phyloP scores from a whole-genome alignment of 163 green algal species.

The Picocystis sp. region DNA sequence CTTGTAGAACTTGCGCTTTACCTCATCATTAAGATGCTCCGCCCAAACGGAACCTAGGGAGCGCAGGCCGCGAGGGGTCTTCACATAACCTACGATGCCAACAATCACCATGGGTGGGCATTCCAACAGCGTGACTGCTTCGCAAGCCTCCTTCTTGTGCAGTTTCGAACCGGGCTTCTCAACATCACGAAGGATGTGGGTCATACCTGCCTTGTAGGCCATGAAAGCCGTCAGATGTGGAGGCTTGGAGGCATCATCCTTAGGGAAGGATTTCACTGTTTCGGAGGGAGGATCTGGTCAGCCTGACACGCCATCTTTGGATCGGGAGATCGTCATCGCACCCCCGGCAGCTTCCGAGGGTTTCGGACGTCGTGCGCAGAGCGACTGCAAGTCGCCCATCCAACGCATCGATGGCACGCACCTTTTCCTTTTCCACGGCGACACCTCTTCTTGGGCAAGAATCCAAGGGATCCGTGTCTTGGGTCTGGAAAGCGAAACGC shows the following conservation, averaged over 20 bases:
- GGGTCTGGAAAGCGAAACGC: slow-evolving; percentile 42
- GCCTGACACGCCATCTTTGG: too few species aligned
- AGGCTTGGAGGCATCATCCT: slow-evolving; percentile 74
- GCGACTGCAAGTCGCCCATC: too few species aligned
- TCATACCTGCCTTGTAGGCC: slow-evolving; percentile 99
- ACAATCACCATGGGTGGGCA: slow-evolving; percentile 91
- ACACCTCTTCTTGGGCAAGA: slow-evolving; percentile 95
- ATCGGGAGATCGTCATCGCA: too few species aligned
- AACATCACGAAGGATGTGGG: slow-evolving; percentile 96
- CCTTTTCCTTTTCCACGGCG: slow-evolving; percentile 35
- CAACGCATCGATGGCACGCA: too few species aligned
- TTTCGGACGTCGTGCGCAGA: too few species aligned
- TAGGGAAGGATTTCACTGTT: slow-evolving; percentile 86
- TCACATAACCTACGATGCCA: slow-evolving; percentile 90
- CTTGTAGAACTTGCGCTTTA: slow-evolving; percentile 48
- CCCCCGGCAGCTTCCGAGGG: too few species aligned
- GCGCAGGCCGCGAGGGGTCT: slow-evolving; percentile 75
- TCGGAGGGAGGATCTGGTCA: not conserved
- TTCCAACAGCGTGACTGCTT: slow-evolving; percentile 97
- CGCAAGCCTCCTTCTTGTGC: slow-evolving; percentile 98
- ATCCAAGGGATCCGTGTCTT: slow-evolving; percentile 86
- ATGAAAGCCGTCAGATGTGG: slow-evolving; percentile 96
- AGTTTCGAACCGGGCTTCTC: slow-evolving; percentile 98
- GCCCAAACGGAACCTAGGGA: slow-evolving; percentile 90
- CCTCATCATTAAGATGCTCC: slow-evolving; percentile 87